phyloP scores from a whole-genome alignment of 345 rosid species.

The Populus alba region DNA sequence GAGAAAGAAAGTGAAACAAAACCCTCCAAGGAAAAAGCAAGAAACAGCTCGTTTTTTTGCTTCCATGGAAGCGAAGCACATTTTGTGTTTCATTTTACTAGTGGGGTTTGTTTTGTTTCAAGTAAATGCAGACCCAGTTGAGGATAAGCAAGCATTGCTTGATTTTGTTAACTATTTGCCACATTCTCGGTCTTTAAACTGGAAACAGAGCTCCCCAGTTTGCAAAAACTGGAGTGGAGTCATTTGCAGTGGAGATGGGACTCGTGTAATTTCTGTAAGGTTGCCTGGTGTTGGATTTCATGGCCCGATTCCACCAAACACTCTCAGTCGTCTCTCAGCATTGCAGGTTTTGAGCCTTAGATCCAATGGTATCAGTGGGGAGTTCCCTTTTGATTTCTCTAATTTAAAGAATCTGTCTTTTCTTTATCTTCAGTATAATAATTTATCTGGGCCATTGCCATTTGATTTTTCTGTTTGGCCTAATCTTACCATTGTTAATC shows the following conservation, averaged over 20 bases:
- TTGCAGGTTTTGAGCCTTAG: constrained; percentile 80
- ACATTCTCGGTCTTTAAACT: constrained; percentile 55
- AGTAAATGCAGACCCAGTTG: constrained; percentile 42
- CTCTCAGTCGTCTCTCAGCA: constrained; percentile 67
- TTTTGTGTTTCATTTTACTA: constrained; percentile 8
- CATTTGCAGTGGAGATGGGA: constrained; percentile 50
- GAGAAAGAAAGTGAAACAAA: not conserved
- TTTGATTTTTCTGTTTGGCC: constrained; percentile 51
- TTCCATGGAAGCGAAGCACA: constrained; percentile 16
- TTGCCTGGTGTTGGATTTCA: constrained; percentile 79
- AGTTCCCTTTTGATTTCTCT: constrained; percentile 62
- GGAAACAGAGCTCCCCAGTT: constrained; percentile 52
- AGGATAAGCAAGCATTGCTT: constrained; percentile 73
- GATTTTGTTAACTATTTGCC: constrained; percentile 47
- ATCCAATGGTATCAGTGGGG: constrained; percentile 62
- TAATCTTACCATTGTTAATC: constrained; percentile 64
- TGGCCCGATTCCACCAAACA: constrained; percentile 66
- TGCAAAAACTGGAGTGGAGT: constrained; percentile 78
- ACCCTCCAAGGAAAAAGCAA: constrained; percentile 12
- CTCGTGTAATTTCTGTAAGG: constrained; percentile 59
- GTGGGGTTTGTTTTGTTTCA: constrained; percentile 12
- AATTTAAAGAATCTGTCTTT: constrained; percentile 61
- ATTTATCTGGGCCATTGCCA: constrained; percentile 63
- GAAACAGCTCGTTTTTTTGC: constrained; percentile 54
- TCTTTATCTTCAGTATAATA: constrained; percentile 75